Evolutionary conservation across 2,329 filamentous ascomycete genomes (phyloP).

Genomic region (Curvularia spicifera): DNA sequence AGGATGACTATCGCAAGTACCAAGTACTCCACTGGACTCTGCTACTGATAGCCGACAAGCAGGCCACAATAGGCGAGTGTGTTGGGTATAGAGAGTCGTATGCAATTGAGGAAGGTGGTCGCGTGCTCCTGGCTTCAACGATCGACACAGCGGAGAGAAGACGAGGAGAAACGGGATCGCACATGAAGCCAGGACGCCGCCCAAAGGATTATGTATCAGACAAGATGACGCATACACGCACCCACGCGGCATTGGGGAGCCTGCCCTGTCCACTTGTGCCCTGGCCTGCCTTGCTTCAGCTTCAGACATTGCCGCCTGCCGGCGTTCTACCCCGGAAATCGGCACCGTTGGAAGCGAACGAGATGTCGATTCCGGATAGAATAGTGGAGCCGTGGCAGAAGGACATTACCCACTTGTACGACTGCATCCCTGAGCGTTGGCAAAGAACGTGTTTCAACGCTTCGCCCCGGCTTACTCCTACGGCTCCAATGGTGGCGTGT

Average conservation of each 20-base stretch:
- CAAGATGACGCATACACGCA: conserved; percentile 11
- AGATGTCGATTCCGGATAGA: background rate
- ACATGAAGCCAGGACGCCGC: background rate
- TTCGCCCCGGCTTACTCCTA: no score
- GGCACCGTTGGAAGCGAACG: conserved; percentile 3
- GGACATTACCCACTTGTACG: conserved; percentile 22
- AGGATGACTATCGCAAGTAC: background rate
- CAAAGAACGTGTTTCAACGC: background rate
- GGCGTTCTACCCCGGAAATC: conserved; percentile 1
- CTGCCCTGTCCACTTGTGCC: conserved; percentile 1
- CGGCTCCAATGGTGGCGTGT: background rate
- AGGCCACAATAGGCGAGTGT: background rate
- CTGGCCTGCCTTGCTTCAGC: conserved; percentile 3
- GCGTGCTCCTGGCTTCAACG: conserved; percentile 10
- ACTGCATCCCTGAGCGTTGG: conserved; percentile 23
- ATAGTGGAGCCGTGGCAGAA: conserved; percentile 9
- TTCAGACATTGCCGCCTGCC: conserved; percentile 1
- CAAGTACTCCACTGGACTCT: background rate
- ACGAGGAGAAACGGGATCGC: background rate
- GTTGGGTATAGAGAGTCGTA: background rate
- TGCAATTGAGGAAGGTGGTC: conserved; percentile 13
- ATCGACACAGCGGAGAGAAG: conserved; percentile 2
- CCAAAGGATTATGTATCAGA: background rate
- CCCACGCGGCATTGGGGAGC: background rate
- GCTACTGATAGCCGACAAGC: background rate